Base-by-base conservation (phyloP, 2,329 filamentous ascomycete species). In the Helotiales sp. region DNA sequence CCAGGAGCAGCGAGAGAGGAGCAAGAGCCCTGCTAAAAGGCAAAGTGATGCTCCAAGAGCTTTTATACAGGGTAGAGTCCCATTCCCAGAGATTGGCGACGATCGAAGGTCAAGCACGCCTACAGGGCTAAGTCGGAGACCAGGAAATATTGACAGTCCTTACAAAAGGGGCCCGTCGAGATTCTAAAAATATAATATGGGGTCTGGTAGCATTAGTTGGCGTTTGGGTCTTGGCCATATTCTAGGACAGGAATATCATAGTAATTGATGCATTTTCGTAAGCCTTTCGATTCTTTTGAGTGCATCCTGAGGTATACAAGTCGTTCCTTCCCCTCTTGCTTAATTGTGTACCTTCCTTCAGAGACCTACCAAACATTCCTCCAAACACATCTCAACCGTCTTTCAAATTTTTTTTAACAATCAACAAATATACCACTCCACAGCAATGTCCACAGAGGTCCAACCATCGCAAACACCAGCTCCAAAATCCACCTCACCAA, bases 11-110 rank as follows among this genome's bases (percentile, higher is more conserved):
- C 72, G 72, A 37, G 72, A 77, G 55, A 69, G 74, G 47, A 74
- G 71, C 59, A 69, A 62, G 40, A 76, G 75, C 49, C 75, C 75
- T 1, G 64, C 50, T 10, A 77, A 76, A 49, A 73, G 73, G 63
- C 65, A 70, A 34, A 72, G 69, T 43, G 73, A 73, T 6, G 67
- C 58, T 43, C 52, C 52, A n/a, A 61, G 50, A 50, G 26, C 37
- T 22, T 47, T 54, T 17, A 34, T 54, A n/a, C 52, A 59, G 6
- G 58, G 61, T 24, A 69, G 64, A 54, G 28, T 30, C 5, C 64
- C 67, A 62, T 67, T 70, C 47, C 32, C 67, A 49, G 70, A 69
- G 10, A 28, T 57, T 6, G 72, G 69, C 8, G 61, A 65, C 59
- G 71, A 72, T 43, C 65, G 73, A 34, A 63, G 73, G 15, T 71